Conservation (phyloP, 2,329 filamentous ascomycete species). For the Neofusicoccum umdonicola region DNA sequence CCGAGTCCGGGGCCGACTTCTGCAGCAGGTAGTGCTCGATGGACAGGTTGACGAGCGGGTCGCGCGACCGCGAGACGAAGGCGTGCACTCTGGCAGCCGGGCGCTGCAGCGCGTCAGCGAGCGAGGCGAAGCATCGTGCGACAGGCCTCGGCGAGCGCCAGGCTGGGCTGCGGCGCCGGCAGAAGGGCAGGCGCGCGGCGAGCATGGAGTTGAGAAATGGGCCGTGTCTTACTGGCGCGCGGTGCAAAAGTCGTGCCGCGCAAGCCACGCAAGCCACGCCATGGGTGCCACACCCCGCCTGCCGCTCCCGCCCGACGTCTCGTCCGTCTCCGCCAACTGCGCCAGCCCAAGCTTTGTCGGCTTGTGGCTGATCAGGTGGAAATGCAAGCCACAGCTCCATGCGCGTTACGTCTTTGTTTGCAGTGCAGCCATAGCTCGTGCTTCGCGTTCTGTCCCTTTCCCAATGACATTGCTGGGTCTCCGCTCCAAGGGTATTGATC, state of each 20-base stretch:
- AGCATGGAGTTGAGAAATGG: conserved; percentile 10
- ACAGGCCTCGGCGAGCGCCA: background rate
- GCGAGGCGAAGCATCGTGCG: background rate
- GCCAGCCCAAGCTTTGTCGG: too few species aligned
- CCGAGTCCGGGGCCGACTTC: conserved; percentile 67
- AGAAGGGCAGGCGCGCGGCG: background rate
- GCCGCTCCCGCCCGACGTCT: too few species aligned
- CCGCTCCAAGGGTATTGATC: too few species aligned
- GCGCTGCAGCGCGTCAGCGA: conserved; percentile 6
- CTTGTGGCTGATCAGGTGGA: too few species aligned
- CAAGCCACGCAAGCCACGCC: too few species aligned
- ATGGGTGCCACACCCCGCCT: too few species aligned
- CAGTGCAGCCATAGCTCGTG: too few species aligned
- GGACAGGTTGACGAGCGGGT: conserved; percentile 88
- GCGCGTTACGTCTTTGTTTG: too few species aligned
- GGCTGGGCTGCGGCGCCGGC: background rate
- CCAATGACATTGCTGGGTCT: too few species aligned
- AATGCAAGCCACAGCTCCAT: too few species aligned
- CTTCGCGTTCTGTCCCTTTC: too few species aligned
- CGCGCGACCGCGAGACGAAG: conserved; percentile 53
- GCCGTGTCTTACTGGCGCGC: background rate
- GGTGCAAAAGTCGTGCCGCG: background rate
- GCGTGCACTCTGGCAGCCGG: conserved; percentile 32
- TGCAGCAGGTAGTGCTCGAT: conserved; percentile 89
- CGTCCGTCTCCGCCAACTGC: too few species aligned